phyloP scores from a whole-genome alignment of 1,139 yeast genomes.

The Candida sanyaensis region DNA sequence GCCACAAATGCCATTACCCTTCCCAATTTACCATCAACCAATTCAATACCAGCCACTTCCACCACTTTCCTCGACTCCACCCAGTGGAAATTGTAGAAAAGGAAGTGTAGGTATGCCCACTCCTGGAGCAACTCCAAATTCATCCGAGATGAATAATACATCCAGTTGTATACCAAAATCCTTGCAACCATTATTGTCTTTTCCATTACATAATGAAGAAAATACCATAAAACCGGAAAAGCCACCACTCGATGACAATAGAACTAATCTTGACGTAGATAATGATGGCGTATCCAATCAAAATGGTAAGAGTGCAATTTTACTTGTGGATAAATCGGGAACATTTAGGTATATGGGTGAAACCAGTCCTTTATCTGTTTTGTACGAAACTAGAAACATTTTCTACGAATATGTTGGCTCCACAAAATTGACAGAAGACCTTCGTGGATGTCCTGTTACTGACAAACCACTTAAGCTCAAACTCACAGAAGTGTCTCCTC shows the following conservation, averaged over 20 bases:
- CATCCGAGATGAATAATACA: not conserved
- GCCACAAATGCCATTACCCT: not conserved
- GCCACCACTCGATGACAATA: not conserved
- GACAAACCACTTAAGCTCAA: constrained; percentile 28
- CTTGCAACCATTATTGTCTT: constrained; percentile 27
- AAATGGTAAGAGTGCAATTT: constrained; percentile 18
- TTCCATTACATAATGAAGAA: constrained; percentile 19
- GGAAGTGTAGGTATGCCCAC: constrained; percentile 9
- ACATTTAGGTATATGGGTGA: constrained; percentile 29
- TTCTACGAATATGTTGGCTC: constrained; percentile 18
- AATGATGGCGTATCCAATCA: constrained; percentile 18
- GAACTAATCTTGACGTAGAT: not conserved
- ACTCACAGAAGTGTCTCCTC: constrained; percentile 20
- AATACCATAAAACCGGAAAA: not conserved
- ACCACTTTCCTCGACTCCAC: constrained; percentile 1
- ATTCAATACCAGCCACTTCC: not conserved
- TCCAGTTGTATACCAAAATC: constrained; percentile 23
- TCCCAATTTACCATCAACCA: constrained; percentile 1
- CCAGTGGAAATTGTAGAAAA: not conserved
- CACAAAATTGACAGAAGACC: constrained; percentile 32
- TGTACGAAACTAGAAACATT: constrained; percentile 27
- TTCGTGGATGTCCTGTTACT: constrained; percentile 30
- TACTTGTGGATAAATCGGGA: constrained; percentile 22
- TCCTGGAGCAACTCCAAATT: constrained; percentile 14
- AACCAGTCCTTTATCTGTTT: constrained; percentile 26